These are phyloP conservation scores for Coniochaeta sp. DNA, from an alignment of 2,329 filamentous ascomycete species.

Conservation along the genomic window DNA sequence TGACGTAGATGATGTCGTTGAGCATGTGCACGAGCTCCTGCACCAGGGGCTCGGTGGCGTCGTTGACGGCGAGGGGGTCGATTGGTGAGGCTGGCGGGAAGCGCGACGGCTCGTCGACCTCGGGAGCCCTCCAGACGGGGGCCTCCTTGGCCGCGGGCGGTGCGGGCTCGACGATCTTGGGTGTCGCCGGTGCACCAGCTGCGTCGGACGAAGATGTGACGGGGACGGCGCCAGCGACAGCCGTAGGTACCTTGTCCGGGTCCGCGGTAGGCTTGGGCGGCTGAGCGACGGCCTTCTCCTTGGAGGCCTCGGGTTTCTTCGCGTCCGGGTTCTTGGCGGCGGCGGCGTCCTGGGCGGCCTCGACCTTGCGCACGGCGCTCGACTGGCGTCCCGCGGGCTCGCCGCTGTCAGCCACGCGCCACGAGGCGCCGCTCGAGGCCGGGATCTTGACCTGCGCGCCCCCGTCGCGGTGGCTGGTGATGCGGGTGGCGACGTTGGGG, in stretches of 20 bases:
- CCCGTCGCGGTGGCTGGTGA: constrained; percentile 42
- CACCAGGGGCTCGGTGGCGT: constrained; percentile 78
- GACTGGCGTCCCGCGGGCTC: constrained; percentile 52
- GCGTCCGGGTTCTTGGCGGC: constrained; percentile 16
- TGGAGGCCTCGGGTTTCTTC: constrained; percentile 14
- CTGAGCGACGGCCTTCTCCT: constrained; percentile 23
- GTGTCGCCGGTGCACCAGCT: constrained; percentile 12
- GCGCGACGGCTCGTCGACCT: constrained; percentile 59
- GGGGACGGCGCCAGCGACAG: constrained; percentile 16
- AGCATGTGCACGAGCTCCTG: constrained; percentile 92
- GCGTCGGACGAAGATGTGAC: constrained; percentile 8
- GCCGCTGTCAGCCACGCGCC: constrained; percentile 61
- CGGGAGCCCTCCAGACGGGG: constrained; percentile 41
- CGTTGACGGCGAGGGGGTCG: constrained; percentile 67
- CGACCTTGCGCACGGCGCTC: constrained; percentile 40
- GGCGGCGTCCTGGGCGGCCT: constrained; percentile 18
- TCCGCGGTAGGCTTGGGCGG: not conserved
- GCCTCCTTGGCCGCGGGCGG: constrained; percentile 12
- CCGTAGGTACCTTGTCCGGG: constrained; percentile 12
- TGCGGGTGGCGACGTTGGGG: constrained; percentile 36
- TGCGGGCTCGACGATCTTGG: constrained; percentile 12
- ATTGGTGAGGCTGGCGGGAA: constrained; percentile 62
- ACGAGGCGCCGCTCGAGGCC: constrained; percentile 77
- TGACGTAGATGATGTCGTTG: constrained; percentile 89
- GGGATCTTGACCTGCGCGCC: constrained; percentile 75